Evolutionary conservation across 495 filamentous ascomycete species (phyloP).

Genomic region (Neurospora pannonica): DNA sequence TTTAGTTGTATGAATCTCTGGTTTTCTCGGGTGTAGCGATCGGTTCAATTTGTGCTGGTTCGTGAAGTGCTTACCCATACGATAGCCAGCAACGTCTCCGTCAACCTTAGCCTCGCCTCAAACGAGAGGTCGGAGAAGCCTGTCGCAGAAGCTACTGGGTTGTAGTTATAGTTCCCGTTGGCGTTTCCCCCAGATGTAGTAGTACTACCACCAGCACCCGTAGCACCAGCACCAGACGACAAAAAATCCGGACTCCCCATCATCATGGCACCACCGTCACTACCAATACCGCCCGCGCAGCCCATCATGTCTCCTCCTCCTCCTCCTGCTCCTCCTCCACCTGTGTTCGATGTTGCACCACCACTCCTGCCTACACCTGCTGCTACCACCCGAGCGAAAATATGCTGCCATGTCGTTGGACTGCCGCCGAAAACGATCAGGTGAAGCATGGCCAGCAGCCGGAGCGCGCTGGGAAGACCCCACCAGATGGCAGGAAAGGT

Average conservation of each 20-base stretch:
- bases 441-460: conserved; percentile 31
- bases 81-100: conserved; percentile 69
- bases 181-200: not conserved
- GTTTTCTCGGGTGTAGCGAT: not conserved
- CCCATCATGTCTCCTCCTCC: conserved; percentile 26
- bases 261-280: not conserved
- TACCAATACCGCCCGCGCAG: not conserved
- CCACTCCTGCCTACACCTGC: conserved; percentile 25
- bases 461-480: conserved; percentile 35
- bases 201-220: not conserved
- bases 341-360: conserved; percentile 18
- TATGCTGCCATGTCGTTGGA: not conserved
- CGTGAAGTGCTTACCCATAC: conserved; percentile 59
- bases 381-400: conserved; percentile 18
- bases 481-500: conserved; percentile 34
- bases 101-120: conserved; percentile 45
- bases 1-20: not conserved
- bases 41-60: not conserved
- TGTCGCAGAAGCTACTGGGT: not conserved
- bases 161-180: not conserved
- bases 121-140: conserved; percentile 13
- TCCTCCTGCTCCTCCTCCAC: conserved; percentile 42
- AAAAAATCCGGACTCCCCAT: not conserved
- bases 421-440: conserved; percentile 14
- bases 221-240: not conserved